Evolutionary conservation across 164 flowering plant species (phyloP).

Genomic region (Hamamelis virginiana): DNA sequence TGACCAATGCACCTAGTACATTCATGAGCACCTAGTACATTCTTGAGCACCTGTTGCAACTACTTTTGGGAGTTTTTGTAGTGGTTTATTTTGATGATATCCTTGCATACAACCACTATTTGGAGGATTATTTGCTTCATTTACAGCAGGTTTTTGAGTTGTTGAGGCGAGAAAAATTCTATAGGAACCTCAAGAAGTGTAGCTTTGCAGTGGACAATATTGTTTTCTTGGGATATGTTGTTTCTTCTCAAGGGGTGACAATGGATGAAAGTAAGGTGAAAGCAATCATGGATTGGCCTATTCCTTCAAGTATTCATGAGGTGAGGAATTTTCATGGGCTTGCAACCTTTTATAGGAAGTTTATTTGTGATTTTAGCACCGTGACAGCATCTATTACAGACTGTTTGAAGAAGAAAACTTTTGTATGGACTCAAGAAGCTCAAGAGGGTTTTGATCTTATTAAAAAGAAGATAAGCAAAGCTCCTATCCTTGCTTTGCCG

Average conservation of each 20-base stretch:
- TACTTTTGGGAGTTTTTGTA: no score
- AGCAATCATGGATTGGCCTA: not conserved
- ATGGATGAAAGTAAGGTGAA: not conserved
- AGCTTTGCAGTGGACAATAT: not conserved
- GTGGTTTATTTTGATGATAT: no score
- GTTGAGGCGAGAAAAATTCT: no score
- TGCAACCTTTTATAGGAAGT: no score
- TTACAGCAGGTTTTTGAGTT: not conserved
- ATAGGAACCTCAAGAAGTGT: no score
- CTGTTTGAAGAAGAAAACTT: not conserved
- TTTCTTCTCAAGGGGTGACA: not conserved
- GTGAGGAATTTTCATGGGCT: not conserved
- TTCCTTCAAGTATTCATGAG: not conserved
- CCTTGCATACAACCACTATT: no score
- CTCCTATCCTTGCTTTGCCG: not conserved
- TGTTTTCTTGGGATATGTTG: no score
- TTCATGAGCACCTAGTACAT: not conserved
- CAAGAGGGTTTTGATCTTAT: not conserved
- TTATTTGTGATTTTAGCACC: not conserved
- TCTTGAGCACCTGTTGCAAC: no score
- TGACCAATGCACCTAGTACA: no score
- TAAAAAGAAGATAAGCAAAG: not conserved
- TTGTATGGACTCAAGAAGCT: not conserved
- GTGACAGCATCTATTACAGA: not conserved
- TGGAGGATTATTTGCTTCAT: no score